Evolutionary conservation across 441 rosid genomes (phyloP), one percentile per base, ranked within the genome.

Genomic region (Arabidopsis hybrid): DNA sequence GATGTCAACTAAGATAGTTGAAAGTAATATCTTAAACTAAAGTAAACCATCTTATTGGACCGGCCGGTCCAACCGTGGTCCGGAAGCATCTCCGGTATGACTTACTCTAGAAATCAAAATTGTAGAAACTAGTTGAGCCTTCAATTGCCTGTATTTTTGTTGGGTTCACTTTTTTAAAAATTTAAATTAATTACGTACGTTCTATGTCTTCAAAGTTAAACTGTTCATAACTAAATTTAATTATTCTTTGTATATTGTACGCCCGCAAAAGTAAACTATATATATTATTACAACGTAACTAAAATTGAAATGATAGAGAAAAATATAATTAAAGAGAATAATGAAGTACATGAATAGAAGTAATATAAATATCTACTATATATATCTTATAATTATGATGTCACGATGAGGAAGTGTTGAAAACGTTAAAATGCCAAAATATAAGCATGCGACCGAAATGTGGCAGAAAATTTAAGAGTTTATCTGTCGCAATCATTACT

Each of bases 371-470:
- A 26, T 26, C 29, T 26, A 52, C 53, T 10, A 10, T 5, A 55
- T 13, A 55, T 55, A 5, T 56, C 60, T n/a, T 32, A 45, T 36
- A 26, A 26, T 47, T 73, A 75, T 69, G 79, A 62, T 55, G 71
- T 76, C 60, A 63, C 71, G 18, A 49, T 63, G 71, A 63, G 66
- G 14, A 69, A 47, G 55, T 56, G 55, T 53, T 62, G 43, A 63
- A 62, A 67, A 67, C 63, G 50, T 59, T 60, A 17, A 49, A 60
- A 60, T 51, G 58, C 49, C 34, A 42, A 64, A 53, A 50, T 6
- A 66, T 29, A 36, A 76, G 75, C 75, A 76, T 70, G 79, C 79
- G 46, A 58, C 60, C 4, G 18, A 63, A 69, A 16, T 50, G 9
- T 76, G 66, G 60, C 75, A 63, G 36, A 56, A 35, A 60, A 46